Percentiles rank a stretch among this genome's conserved stretches.
phyloP scores from a whole-genome alignment of 495 filamentous ascomycete genomes.

The Choiromyces venosus region DNA sequence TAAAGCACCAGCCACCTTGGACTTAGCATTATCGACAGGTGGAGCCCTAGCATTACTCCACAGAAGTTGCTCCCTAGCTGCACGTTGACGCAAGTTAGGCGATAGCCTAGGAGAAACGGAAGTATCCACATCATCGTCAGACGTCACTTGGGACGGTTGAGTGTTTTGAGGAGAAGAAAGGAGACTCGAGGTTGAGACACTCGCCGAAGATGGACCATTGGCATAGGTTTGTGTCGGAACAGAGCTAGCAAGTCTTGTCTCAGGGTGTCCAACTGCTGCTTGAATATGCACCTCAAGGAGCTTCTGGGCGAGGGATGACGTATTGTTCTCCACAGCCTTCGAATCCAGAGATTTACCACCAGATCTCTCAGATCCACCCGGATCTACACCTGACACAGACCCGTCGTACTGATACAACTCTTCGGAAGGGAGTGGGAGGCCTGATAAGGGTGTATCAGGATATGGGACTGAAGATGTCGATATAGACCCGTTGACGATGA shows the following conservation, averaged over 20 bases:
- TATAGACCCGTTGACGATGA: conserved; percentile 41
- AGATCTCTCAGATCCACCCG: conserved; percentile 23
- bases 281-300: conserved; percentile 38
- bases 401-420: conserved; percentile 28
- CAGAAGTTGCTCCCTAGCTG: conserved; percentile 28
- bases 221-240: conserved; percentile 15
- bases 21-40: conserved; percentile 23
- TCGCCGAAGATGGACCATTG: conserved; percentile 9
- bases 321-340: conserved; percentile 12
- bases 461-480: conserved; percentile 29
- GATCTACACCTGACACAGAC: conserved; percentile 16
- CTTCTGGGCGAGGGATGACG: conserved; percentile 34
- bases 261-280: conserved; percentile 23
- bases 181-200: conserved; percentile 17
- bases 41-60: conserved; percentile 36
- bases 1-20: conserved; percentile 17
- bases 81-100: conserved; percentile 33
- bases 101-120: conserved; percentile 25
- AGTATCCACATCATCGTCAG: conserved; percentile 30
- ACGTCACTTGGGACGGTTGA: conserved; percentile 15
- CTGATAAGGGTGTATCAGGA: conserved; percentile 17
- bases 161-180: conserved; percentile 21
- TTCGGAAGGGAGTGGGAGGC: conserved; percentile 32
- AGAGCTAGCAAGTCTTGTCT: conserved; percentile 10
- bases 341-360: conserved; percentile 15